Base-by-base conservation (phyloP, 176 grass and related monocot genomes). In the Bolboschoenus planiculmis region DNA sequence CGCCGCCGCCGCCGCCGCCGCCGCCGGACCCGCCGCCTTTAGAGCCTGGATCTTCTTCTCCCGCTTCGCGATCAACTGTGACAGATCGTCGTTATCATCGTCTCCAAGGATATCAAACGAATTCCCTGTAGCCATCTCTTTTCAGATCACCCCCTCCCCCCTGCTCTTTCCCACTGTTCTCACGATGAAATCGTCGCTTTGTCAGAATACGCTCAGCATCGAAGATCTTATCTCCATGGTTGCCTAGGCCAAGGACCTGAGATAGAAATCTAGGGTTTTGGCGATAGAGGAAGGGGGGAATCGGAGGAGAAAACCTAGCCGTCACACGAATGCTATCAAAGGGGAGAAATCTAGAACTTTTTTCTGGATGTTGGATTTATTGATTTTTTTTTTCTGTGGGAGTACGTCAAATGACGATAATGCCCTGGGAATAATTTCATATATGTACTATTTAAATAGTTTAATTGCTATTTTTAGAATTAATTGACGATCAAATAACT, bases 41-140 rank as follows among this genome's bases (percentile, higher is more conserved):
- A 85, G 87, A 50, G 85, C 66, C 44, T 71, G 87, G 35, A 83
- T 85, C 78, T 94, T 94, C 85, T 87, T 82, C 54, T 86, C 87
- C 58, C 86, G 87, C 0, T 86, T 83, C 0, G 85, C 90, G 0
- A 97, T 79, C 47, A 97, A 87, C 43, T 86, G 83, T 64, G 92
- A 74, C 18, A 87, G 90, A 33, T 97, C 95, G 9, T 97, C 95
- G 95, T 89, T 91, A 86, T 97, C 95, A 44, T 87, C 92, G 39
- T 84, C 87, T 0, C 90, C 95, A 14, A 97, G 88, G 66, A 97
- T 21, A 2, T 91, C 87, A 81, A 94, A 97, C 23, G n/a, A 59
- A 50, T 97, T 97, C 50, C 39, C 43, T 85, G 85, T 84, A 35
- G 87, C 26, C 95, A 97, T 97, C 31, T 97, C 31, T 14, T 36